Conservation (phyloP, 306 rosid genomes). For the Cercis canadensis region DNA sequence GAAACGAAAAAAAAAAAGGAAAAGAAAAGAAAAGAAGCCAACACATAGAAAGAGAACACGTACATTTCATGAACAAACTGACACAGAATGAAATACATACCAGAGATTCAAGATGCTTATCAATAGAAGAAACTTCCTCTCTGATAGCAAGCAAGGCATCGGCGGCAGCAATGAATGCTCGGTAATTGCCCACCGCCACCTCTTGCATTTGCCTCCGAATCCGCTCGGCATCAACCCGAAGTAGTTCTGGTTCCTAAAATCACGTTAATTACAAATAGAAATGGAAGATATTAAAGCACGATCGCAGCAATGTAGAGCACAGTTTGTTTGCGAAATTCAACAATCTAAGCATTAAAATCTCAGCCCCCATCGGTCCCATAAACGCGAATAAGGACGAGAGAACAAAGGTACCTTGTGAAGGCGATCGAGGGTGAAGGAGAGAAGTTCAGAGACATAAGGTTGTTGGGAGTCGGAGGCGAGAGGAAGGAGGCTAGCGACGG, state of each 20-base stretch:
- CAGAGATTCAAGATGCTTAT: constrained; percentile 46
- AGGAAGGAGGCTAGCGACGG: constrained; percentile 61
- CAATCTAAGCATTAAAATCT: background rate
- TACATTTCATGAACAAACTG: background rate
- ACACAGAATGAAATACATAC: constrained; percentile 19
- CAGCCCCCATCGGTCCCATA: background rate
- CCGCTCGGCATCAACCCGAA: constrained; percentile 97
- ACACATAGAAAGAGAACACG: background rate
- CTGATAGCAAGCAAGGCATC: constrained; percentile 90
- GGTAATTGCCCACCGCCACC: constrained; percentile 92
- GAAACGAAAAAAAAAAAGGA: background rate
- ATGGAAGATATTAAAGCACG: background rate
- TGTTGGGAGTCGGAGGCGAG: constrained; percentile 88
- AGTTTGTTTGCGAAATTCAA: background rate
- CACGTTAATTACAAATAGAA: constrained; percentile 3
- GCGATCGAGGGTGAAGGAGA: constrained; percentile 96
- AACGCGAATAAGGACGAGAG: background rate
- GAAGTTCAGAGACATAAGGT: constrained; percentile 95
- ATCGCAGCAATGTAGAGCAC: background rate
- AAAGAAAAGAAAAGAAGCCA: too few species aligned
- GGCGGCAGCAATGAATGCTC: constrained; percentile 88
- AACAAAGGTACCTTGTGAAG: constrained; percentile 73
- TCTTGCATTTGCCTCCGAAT: constrained; percentile 98
- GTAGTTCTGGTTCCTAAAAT: constrained; percentile 92
- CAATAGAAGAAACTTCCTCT: constrained; percentile 65